Conservation (phyloP, 495 filamentous ascomycete genomes). For the Trichocladium uniseriatum region DNA sequence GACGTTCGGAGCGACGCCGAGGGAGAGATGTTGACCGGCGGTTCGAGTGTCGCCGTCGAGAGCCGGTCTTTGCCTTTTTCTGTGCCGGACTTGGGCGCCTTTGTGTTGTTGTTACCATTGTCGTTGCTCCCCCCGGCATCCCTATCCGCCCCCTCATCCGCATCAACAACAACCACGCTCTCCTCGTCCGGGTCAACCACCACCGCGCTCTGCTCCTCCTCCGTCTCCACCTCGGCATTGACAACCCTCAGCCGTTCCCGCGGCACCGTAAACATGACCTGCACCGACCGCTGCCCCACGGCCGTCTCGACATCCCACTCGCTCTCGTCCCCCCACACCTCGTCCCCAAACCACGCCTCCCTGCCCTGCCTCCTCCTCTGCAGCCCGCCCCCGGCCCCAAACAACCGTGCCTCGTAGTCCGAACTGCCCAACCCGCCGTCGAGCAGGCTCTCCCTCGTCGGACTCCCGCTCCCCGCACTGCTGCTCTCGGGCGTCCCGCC, state of each 20-base stretch:
- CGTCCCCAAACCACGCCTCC: slow-evolving; percentile 27
- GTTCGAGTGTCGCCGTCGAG: background rate
- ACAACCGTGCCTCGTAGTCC: slow-evolving; percentile 21
- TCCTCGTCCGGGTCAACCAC: slow-evolving; percentile 22
- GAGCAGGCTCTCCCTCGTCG: slow-evolving; percentile 19
- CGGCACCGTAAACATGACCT: slow-evolving; percentile 91
- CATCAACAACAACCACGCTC: too few species aligned
- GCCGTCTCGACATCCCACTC: slow-evolving; percentile 76
- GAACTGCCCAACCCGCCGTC: slow-evolving; percentile 10
- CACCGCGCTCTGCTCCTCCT: slow-evolving; percentile 33
- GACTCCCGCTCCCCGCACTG: slow-evolving; percentile 14
- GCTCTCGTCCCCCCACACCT: background rate
- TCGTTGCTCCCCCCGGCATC: background rate
- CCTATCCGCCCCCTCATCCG: background rate
- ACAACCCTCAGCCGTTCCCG: slow-evolving; percentile 77
- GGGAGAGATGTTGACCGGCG: slow-evolving; percentile 6
- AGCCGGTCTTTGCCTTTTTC: background rate
- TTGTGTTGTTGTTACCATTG: too few species aligned
- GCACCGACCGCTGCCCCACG: slow-evolving; percentile 69
- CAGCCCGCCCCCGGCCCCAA: slow-evolving; percentile 24
- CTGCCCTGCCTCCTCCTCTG: slow-evolving; percentile 35
- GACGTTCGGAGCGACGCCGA: slow-evolving; percentile 13
- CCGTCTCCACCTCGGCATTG: slow-evolving; percentile 52
- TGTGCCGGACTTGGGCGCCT: background rate
- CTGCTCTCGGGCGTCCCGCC: slow-evolving; percentile 14